phyloP scores from a whole-genome alignment of 345 rosid species.

The Anacardium occidentale region DNA sequence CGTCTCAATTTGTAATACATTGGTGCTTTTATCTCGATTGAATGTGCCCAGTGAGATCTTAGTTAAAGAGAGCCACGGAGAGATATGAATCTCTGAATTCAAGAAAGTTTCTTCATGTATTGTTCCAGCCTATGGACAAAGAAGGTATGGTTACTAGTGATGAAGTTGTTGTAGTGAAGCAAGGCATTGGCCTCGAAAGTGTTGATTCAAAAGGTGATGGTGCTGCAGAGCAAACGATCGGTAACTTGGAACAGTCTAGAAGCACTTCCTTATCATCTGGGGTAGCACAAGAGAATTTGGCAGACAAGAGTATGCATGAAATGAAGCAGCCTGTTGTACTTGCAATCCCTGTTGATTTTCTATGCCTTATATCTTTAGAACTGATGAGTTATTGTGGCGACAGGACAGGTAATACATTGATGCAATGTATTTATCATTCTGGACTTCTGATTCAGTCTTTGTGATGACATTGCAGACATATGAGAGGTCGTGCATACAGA shows the following conservation, averaged over 20 bases:
- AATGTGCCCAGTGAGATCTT: constrained; percentile 63
- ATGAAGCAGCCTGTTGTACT: constrained; percentile 52
- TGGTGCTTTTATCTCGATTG: constrained; percentile 9
- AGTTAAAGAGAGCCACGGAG: constrained; percentile 74
- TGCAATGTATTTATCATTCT: background rate
- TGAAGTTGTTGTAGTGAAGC: constrained; percentile 33
- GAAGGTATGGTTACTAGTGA: constrained; percentile 29
- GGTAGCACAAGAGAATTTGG: constrained; percentile 30
- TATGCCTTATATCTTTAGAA: constrained; percentile 88
- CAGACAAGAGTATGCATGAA: constrained; percentile 45
- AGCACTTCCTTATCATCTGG: no score
- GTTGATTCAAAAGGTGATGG: constrained; percentile 9
- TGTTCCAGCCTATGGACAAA: no score
- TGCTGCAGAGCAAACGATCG: constrained; percentile 28
- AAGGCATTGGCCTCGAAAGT: constrained; percentile 28
- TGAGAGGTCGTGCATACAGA: constrained; percentile 89
- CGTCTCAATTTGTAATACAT: background rate
- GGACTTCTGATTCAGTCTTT: constrained; percentile 17
- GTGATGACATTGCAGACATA: constrained; percentile 65
- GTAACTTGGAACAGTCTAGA: constrained; percentile 33
- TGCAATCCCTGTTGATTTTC: constrained; percentile 71
- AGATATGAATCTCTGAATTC: constrained; percentile 64
- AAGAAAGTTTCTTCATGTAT: no score
- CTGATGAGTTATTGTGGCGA: constrained; percentile 90
- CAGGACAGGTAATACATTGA: constrained; percentile 95